Evolutionary conservation across 345 rosid genomes (phyloP), one percentile per base, ranked within the genome.

Genomic region (Gossypium australe): DNA sequence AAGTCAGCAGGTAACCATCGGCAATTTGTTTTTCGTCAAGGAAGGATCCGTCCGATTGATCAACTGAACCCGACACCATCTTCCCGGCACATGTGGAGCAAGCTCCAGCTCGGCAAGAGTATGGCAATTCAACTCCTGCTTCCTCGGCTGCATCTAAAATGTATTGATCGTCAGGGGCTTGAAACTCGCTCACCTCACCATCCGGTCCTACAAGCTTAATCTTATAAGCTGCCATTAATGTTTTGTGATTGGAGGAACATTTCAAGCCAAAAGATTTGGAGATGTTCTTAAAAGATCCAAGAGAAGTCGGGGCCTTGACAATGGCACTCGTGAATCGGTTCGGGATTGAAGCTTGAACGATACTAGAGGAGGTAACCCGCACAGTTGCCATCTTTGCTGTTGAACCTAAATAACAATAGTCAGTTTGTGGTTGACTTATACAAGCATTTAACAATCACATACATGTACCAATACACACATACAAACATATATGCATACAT

Each of bases 41-140:
- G 81, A 87, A 92, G 22, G 97, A 89, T 58, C 94, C 94, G 20
- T 94, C 98, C 0, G 92, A 85, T 75, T 92, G 98, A 49, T 88
- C 97, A 25, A 92, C 98, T 1, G 86, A 9, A 0, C 97, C 97
- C 0, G 85, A 59, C 72, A 20, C 89, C 47, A 92, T 52, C 84
- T 87, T 83, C 78, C 97, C 97, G 0, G 93, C 93, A 34, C 98
- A 94, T 22, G 89, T 94, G 1, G 90, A 90, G 86, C 98, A 92
- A 2, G 97, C 95, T n/a, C 97, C 97, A 0, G 98, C 97, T 83
- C 93, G 82, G 87, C 98, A 92, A 17, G 97, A 94, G 77, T 87
- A 90, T 4, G 97, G 98, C 83, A 92, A 81, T 18, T 94, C 98
- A 1, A 88, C 52, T 70, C 97, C 98, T 0, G 92, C 94, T 11